Base-by-base conservation (phyloP, 495 filamentous ascomycete species). In the Viridothelium virens region DNA sequence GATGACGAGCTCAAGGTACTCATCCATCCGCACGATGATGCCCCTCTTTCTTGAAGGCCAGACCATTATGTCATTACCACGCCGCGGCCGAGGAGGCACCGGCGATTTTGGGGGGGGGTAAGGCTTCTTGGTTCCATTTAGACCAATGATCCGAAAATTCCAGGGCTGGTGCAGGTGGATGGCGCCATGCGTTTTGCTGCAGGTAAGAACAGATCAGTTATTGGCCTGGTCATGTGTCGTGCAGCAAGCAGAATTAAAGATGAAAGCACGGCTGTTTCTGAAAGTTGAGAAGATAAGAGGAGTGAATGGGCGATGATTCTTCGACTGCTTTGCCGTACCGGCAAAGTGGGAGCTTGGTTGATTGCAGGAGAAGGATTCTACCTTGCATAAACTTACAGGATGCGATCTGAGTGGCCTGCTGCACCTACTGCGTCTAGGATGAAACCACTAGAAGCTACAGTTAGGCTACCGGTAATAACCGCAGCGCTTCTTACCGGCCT, bases 161-260 rank as follows among this genome's bases (percentile, higher is more conserved):
- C 12, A n/a, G 48, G 48, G 48, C n/a, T 18, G 48, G 48, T 53
- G 48, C 48, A 53, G 48, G 18, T 53, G 48, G 41, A 53, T 53
- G 48, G 48, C 48, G 48, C 48, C 48, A 53, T 53, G 48, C 48
- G 18, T n/a, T 9, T 53, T 9, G 48, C 48, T 53, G 48, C 48
- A 53, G 5, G 48, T 18, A 14, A n/a, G n/a, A 2, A 53, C 11
- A 18, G 18, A 53, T 16, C 18, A 25, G n/a, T 16, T 9, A 53
- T 18, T 53, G 48, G 48, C 18, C 48, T 53, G 48, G n/a, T 53
- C 48, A 2, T 9, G n/a, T 16, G n/a, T 16, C 14, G n/a, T 18
- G 11, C 48, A 53, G 11, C 10, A 18, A n/a, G 48, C 11, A 25
- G 18, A 5, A 5, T 16, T 53, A n/a, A 53, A 53, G 12, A 53